Conservation (phyloP, 1,284 basidiomycete genomes). For the Papiliotrema flavescens region DNA sequence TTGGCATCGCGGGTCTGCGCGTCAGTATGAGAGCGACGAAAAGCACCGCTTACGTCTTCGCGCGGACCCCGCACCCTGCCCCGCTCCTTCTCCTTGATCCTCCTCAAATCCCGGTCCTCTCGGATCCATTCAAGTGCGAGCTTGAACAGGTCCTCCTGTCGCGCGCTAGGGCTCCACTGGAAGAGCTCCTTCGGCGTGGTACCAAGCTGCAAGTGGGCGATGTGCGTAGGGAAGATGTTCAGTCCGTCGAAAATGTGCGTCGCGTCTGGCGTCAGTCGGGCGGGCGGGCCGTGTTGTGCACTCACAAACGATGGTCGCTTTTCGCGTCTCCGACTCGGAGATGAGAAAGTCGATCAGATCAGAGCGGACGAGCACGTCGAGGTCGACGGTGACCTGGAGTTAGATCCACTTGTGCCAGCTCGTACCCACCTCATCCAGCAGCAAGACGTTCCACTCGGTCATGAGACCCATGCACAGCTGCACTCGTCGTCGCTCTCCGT, state of each 20-base stretch:
- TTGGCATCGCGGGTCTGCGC: slow-evolving; percentile 67
- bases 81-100: slow-evolving; percentile 58
- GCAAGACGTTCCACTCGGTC: slow-evolving; percentile 87
- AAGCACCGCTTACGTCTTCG: slow-evolving; percentile 53
- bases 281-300: slow-evolving; percentile 9
- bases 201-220: slow-evolving; percentile 84
- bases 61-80: slow-evolving; percentile 67
- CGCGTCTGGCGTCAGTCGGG: slow-evolving; percentile 59
- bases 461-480: slow-evolving; percentile 97
- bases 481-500: slow-evolving; percentile 89
- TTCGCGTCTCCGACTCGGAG: slow-evolving; percentile 72
- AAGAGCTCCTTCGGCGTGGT: slow-evolving; percentile 59
- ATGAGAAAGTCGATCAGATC: slow-evolving; percentile 85
- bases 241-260: slow-evolving; percentile 95
- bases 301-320: slow-evolving; percentile 86
- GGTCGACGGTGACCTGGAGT: slow-evolving; percentile 84
- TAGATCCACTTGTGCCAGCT: not conserved
- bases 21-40: not conserved
- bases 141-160: slow-evolving; percentile 57
- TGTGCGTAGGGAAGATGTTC: slow-evolving; percentile 78
- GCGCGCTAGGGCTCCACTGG: slow-evolving; percentile 60
- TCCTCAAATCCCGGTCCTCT: slow-evolving; percentile 67
- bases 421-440: slow-evolving; percentile 75
- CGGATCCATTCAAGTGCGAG: slow-evolving; percentile 79
- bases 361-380: slow-evolving; percentile 94